Base-by-base conservation (phyloP, 2,329 filamentous ascomycete genomes). In the Samsoniella hepiali region DNA sequence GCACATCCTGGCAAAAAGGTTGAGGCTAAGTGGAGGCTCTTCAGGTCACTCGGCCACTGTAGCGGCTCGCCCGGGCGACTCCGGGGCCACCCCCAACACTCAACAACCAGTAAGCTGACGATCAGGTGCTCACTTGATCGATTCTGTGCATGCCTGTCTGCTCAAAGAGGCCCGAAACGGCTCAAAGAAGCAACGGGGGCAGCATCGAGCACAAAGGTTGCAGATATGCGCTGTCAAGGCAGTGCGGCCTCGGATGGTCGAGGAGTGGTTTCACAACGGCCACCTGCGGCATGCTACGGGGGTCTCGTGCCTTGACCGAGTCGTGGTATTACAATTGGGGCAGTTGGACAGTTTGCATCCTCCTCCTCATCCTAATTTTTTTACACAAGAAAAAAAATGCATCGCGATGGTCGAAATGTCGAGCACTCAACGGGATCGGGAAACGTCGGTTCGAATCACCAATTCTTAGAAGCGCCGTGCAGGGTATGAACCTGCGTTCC, bases 401-500 rank as follows among this genome's bases (percentile, higher is more conserved):
- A 36, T 47, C 44, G 9, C 44, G 29, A 38, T 38, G 47, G 22
- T 50, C 9, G n/a, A 51, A 51, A 83, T 85, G 82, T 86, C 81
- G 83, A 81, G 76, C 80, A 80, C 83, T 84, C 82, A 85, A 87
- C 84, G 84, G 84, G 83, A 86, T 81, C 81, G 83, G 79, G 79
- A 78, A 82, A 84, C 77, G 75, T 76, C 64, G 69, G 71, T 74
- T 77, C 80, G 81, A 83, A 78, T 83, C 81, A 76, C 80, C 83
- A 85, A 86, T 87, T 86, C 84, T 86, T 86, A 77, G 75, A 85
- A 85, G 83, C 82, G 78, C 81, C 84, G 80, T 72, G 72, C 76
- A 72, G 70, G 69, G 69, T 68, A 70, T 54, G 44, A 38, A 68
- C 72, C 71, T 71, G 70, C 72, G 75, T 81, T 80, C 73, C 65